Evolutionary conservation across 2,329 filamentous ascomycete genomes (phyloP).

Genomic region (Diplodia corticola): DNA sequence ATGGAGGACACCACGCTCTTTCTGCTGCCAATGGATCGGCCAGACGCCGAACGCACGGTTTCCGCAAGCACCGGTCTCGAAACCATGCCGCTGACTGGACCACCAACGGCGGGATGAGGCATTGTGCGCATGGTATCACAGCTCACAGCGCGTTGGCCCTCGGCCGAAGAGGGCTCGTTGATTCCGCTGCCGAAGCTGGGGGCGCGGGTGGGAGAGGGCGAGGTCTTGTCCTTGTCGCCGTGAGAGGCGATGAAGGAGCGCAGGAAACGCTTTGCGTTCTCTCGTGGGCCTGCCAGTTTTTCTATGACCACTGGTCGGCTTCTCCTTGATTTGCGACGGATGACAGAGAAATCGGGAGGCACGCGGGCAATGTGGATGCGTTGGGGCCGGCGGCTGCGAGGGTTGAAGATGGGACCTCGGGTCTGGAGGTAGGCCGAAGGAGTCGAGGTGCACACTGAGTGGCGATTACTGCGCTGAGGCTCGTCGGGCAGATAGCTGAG

Average conservation of each 20-base stretch:
- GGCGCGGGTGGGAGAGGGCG: conserved; percentile 30
- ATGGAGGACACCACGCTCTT: conserved; percentile 38
- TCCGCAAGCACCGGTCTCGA: conserved; percentile 45
- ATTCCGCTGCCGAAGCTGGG: conserved; percentile 25
- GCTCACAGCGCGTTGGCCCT: conserved; percentile 25
- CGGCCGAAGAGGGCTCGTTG: not conserved
- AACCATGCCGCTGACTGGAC: conserved; percentile 41
- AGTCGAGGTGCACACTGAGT: conserved; percentile 28
- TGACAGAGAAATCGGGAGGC: conserved; percentile 43
- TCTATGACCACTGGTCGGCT: conserved; percentile 38
- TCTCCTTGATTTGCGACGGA: conserved; percentile 36
- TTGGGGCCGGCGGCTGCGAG: conserved; percentile 55
- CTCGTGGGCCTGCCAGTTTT: conserved; percentile 53
- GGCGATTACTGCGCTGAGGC: conserved; percentile 25
- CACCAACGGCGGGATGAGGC: conserved; percentile 43
- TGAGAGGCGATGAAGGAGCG: conserved; percentile 47
- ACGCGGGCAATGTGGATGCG: conserved; percentile 58
- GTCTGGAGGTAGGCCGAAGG: conserved; percentile 20
- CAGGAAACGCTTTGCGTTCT: conserved; percentile 53
- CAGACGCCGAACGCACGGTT: conserved; percentile 40
- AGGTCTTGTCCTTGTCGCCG: conserved; percentile 28
- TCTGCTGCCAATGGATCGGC: conserved; percentile 25
- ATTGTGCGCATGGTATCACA: conserved; percentile 43
- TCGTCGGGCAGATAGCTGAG: conserved; percentile 42
- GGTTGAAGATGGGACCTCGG: conserved; percentile 45